Conservation (phyloP, 2,329 filamentous ascomycete species). For the Magnaporthales sp. region DNA sequence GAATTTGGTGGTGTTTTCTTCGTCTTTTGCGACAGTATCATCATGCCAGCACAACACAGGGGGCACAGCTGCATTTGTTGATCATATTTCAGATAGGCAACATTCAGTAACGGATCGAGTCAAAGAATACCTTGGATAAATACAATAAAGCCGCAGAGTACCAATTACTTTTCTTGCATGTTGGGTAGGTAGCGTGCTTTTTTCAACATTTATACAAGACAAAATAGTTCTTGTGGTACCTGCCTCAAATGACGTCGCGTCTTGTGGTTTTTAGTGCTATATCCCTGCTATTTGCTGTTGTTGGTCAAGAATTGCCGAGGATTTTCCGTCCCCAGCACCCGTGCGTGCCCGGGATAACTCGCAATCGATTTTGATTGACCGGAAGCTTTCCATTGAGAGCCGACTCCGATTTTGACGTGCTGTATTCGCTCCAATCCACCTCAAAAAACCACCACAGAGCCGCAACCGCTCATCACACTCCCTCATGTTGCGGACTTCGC, state of each 20-base stretch:
- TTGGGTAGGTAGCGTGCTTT: too few species aligned
- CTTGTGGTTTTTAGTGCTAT: neutral
- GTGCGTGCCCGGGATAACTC: neutral
- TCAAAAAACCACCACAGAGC: constrained; percentile 16
- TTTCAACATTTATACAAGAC: too few species aligned
- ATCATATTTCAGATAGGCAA: too few species aligned
- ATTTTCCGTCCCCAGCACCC: neutral
- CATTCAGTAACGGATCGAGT: too few species aligned
- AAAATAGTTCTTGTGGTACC: neutral
- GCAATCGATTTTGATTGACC: neutral
- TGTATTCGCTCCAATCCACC: constrained; percentile 6
- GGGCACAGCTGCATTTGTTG: too few species aligned
- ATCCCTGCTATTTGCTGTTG: neutral
- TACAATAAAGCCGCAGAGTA: too few species aligned
- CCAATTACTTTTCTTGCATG: too few species aligned
- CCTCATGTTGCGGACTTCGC: constrained; percentile 62
- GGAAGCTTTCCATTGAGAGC: neutral
- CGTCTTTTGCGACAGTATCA: neutral
- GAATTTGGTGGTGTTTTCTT: neutral
- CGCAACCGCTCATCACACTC: constrained; percentile 36
- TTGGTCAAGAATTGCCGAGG: neutral
- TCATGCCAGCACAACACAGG: too few species aligned
- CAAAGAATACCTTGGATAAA: too few species aligned
- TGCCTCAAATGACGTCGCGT: neutral
- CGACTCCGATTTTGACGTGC: neutral